Evolutionary conservation across 495 filamentous ascomycete species (phyloP).

Genomic region (Penicillium pulvis): DNA sequence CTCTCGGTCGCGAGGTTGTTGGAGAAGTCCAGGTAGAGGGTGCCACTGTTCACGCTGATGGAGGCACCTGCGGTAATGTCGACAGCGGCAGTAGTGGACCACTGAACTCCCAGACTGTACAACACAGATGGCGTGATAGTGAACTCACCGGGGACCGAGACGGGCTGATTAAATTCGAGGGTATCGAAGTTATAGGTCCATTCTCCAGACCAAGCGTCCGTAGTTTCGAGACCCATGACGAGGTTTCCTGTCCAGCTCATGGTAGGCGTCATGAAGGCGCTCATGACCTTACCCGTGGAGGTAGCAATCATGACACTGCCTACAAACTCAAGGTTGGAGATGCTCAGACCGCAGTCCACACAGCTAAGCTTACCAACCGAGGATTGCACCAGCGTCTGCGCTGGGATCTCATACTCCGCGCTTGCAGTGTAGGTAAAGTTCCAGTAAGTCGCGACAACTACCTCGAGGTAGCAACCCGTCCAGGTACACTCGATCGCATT

Average conservation of each 20-base stretch:
- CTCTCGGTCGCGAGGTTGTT: background rate
- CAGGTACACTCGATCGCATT: background rate
- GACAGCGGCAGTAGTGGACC: background rate
- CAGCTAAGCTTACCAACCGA: background rate
- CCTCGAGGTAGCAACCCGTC: background rate
- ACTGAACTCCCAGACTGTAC: background rate
- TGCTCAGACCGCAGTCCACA: background rate
- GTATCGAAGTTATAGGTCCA: background rate
- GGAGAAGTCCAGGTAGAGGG: background rate
- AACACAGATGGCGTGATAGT: background rate
- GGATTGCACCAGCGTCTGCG: background rate
- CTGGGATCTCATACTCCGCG: background rate
- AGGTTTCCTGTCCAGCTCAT: background rate
- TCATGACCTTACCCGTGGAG: background rate
- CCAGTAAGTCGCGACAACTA: background rate
- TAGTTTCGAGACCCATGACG: background rate
- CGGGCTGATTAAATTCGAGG: background rate
- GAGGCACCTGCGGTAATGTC: background rate
- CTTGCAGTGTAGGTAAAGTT: background rate
- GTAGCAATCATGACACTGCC: background rate
- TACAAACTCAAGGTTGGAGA: background rate
- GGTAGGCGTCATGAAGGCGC: background rate
- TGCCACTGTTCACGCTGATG: background rate
- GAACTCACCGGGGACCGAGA: background rate
- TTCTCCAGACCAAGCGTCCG: background rate